Conservation (phyloP, 305 asterid species). For the Solanum hybrid region DNA sequence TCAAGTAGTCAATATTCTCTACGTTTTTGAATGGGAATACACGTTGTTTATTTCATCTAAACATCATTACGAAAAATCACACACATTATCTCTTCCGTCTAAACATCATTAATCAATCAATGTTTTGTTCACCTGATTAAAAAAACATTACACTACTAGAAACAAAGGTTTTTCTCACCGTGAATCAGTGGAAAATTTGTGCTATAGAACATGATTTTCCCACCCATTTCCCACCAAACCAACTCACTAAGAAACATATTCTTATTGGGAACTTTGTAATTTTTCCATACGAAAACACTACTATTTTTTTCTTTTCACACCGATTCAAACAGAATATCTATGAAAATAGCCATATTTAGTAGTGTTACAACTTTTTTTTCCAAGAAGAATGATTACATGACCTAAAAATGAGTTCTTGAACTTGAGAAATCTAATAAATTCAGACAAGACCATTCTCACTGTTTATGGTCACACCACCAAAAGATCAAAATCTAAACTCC, state of each 20-base stretch:
- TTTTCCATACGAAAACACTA: neutral
- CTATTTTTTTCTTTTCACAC: neutral
- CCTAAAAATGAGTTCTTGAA: neutral
- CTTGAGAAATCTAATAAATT: neutral
- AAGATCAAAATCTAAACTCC: neutral
- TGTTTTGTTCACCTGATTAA: neutral
- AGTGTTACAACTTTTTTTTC: neutral
- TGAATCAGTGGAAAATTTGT: neutral
- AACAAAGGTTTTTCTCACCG: neutral
- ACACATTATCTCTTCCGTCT: neutral
- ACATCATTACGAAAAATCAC: neutral
- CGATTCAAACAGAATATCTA: neutral
- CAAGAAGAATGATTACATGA: neutral
- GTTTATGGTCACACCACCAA: neutral
- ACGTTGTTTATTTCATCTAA: neutral
- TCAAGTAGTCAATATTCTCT: neutral
- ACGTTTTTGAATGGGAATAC: neutral
- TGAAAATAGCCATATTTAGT: neutral
- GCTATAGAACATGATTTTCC: neutral
- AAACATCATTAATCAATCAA: neutral
- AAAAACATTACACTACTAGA: neutral
- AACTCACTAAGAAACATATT: neutral
- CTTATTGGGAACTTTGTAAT: neutral
- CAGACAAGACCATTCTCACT: neutral
- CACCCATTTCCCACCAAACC: neutral